Base-by-base conservation (phyloP, 2,329 filamentous ascomycete species). In the Aspergillus sp. region DNA sequence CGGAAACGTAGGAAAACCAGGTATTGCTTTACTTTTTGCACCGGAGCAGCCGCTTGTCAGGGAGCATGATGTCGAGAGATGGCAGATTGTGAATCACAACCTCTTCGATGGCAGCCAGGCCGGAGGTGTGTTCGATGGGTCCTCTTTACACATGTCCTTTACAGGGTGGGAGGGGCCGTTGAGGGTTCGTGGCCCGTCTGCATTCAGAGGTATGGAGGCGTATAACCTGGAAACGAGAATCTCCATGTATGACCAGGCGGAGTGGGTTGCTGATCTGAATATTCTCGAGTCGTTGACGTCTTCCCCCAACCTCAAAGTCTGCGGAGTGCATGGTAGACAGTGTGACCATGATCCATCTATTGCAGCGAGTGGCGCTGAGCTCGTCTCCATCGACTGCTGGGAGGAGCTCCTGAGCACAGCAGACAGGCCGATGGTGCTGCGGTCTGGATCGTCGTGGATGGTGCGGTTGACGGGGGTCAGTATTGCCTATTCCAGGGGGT, bases 151-250 rank as follows among this genome's bases (percentile, higher is more conserved):
- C 15, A 47, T 57, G 50, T 55, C 40, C 4, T 55, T 60, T 14
- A 55, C 55, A 3, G 51, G 55, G 6, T 60, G 57, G 57, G 57
- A 52, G n/a, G 57, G 57, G 6, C 40, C 50, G 6, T n/a, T 52
- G 5, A 44, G 50, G n/a, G 17, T 52, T 5, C 25, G 17, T 5
- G 50, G 50, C 5, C 40, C 40, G 2, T 52, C 50, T 2, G 50
- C 40, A 6, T 52, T 52, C 15, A 19, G 40, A 23, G 50, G 40
- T 2, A 44, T 52, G 50, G 50, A 52, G 15, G 50, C 40, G 4
- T 52, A 52, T 12, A 23, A 52, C 14, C 27, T 52, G 4, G 50
- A 52, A 15, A 52, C 40, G 2, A 25, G 35, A 9, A 45, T 52
- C 17, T 52, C 50, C 9, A 52, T 52, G 50, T 52, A 52, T 9